These are phyloP conservation scores for Acanthochlamys bracteata DNA, from an alignment of 106 monocot species.

Conservation along the genomic window DNA sequence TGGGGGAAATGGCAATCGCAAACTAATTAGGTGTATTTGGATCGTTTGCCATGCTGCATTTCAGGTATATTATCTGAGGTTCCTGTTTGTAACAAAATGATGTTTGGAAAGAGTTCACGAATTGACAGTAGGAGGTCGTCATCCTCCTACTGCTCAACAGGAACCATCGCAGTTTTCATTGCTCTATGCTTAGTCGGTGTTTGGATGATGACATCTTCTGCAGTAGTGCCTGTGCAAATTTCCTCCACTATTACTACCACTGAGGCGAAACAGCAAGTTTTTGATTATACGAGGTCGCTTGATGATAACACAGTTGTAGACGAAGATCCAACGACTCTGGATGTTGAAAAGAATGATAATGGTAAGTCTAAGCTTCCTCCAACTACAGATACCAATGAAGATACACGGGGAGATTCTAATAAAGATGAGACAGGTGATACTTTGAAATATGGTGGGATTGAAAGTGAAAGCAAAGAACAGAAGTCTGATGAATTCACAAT, in stretches of 20 bases:
- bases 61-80: not conserved
- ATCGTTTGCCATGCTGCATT: no score
- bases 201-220: constrained; percentile 91
- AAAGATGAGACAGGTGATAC: not conserved
- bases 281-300: constrained; percentile 17
- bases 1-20: no score
- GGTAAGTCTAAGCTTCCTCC: constrained; percentile 16
- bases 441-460: not conserved
- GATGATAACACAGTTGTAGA: constrained; percentile 27
- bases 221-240: constrained; percentile 38
- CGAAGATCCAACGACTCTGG: constrained; percentile 18
- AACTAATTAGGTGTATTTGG: no score
- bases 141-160: constrained; percentile 57
- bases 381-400: constrained; percentile 11
- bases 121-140: constrained; percentile 49
- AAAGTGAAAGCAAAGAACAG: constrained; percentile 16
- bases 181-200: constrained; percentile 77
- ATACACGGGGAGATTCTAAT: not conserved
- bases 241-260: constrained; percentile 27
- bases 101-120: constrained; percentile 45
- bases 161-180: constrained; percentile 56
- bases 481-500: constrained; percentile 10
- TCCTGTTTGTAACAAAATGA: constrained; percentile 34
- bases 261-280: constrained; percentile 19
- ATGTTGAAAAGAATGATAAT: constrained; percentile 11